Evolutionary conservation across 2,329 filamentous ascomycete genomes (phyloP).

Genomic region (Aspergillus quadrilineatus): DNA sequence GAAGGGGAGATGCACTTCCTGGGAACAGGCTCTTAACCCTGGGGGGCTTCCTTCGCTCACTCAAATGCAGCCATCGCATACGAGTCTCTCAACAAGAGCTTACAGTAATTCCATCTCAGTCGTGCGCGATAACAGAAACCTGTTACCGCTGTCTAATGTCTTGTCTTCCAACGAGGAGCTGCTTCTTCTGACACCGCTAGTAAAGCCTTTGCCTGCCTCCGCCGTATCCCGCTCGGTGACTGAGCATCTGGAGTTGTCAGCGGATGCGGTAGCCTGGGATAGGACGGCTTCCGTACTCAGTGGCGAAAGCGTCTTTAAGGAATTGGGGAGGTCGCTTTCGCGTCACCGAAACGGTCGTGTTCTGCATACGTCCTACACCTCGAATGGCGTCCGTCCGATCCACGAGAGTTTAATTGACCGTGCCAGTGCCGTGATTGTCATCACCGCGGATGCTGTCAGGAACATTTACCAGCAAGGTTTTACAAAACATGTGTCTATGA

Average conservation of each 20-base stretch:
- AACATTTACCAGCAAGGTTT: slow-evolving; percentile 94
- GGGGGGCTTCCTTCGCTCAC: slow-evolving; percentile 74
- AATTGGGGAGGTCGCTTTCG: slow-evolving; percentile 83
- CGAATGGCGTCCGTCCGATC: slow-evolving; percentile 85
- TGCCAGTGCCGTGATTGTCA: slow-evolving; percentile 81
- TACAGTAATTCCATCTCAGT: slow-evolving; percentile 94
- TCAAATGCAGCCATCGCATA: slow-evolving; percentile 78
- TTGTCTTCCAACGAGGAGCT: slow-evolving; percentile 84
- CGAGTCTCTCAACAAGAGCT: slow-evolving; percentile 74
- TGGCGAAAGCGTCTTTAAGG: slow-evolving; percentile 87
- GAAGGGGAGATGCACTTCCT: slow-evolving; percentile 83
- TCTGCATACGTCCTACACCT: slow-evolving; percentile 91
- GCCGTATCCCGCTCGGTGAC: slow-evolving; percentile 70
- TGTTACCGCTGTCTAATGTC: slow-evolving; percentile 78
- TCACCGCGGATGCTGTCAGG: slow-evolving; percentile 90
- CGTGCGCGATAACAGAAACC: slow-evolving; percentile 80
- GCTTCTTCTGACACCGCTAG: slow-evolving; percentile 81
- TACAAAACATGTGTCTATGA: slow-evolving; percentile 93
- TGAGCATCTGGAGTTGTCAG: slow-evolving; percentile 49
- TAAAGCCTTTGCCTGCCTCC: slow-evolving; percentile 90
- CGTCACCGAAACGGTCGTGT: slow-evolving; percentile 81
- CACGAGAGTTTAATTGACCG: slow-evolving; percentile 91
- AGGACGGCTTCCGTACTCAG: slow-evolving; percentile 71
- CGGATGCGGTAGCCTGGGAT: slow-evolving; percentile 58
- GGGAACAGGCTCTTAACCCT: slow-evolving; percentile 88